Evolutionary conservation across 225 moss, liverwort and hornwort genomes (phyloP).

Genomic region (Physcomitrellopsis africana): DNA sequence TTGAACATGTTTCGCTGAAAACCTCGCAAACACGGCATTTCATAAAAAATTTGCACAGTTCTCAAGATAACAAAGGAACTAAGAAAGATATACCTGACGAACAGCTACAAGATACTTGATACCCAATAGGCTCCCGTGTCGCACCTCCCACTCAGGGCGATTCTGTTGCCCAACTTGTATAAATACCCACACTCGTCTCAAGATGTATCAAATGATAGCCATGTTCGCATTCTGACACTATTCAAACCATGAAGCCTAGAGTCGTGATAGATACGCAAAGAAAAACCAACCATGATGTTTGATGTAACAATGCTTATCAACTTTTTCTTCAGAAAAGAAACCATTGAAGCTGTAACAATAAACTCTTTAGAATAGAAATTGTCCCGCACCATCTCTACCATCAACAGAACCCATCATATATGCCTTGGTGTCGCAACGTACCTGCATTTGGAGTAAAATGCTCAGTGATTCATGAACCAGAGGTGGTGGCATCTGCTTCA

Average conservation of each 20-base stretch:
- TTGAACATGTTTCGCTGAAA: background rate
- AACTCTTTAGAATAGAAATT: constrained; percentile 21
- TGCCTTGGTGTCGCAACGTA: constrained; percentile 14
- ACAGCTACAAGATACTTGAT: constrained; percentile 95
- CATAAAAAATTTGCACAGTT: background rate
- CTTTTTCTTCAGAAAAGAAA: background rate
- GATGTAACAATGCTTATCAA: background rate
- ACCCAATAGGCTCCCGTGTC: constrained; percentile 92
- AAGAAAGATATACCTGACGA: constrained; percentile 50
- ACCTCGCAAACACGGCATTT: background rate
- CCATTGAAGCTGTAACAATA: background rate
- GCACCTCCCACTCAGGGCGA: constrained; percentile 90
- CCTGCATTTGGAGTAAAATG: constrained; percentile 81
- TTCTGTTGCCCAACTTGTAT: constrained; percentile 46
- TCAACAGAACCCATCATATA: background rate
- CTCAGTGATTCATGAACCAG: constrained; percentile 79
- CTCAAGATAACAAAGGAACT: background rate
- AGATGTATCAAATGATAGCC: constrained; percentile 29
- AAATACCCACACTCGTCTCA: constrained; percentile 33
- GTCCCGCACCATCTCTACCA: background rate
- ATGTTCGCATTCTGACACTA: constrained; percentile 27
- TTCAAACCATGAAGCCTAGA: constrained; percentile 3
- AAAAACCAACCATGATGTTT: constrained; percentile 9
- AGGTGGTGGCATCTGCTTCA: constrained; percentile 81
- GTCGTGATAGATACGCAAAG: background rate